Evolutionary conservation across 371 early-diverging fungal species (phyloP), one percentile per base, ranked within the genome.

Genomic region (Syncephalastrum contaminatum): DNA sequence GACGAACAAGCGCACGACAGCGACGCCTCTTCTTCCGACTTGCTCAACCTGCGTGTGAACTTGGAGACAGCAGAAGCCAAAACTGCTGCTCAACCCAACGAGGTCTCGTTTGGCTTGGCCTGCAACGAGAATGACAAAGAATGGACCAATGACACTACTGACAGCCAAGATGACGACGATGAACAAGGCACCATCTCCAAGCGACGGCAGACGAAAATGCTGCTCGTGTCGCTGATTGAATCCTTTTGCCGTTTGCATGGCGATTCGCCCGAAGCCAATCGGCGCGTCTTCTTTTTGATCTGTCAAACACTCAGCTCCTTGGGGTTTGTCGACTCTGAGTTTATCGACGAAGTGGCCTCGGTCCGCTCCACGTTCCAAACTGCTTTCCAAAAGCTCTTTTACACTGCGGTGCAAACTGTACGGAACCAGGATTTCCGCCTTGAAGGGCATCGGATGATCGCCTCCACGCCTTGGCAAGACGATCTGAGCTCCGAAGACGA

Each of bases 221-320:
- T 92, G 1, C 64, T 91, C 20, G 90, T 88, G 0, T 81, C 90
- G 12, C 66, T 91, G 19, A 76, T 90, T 1, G 90, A 92, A 53
- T 91, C 91, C 62, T 95, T 93, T 74, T 92, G 93, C 66, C 71
- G 84, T 44, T 66, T 91, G 15, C 92, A 94, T 68, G 92, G 92
- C 56, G 88, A 91, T 57, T 81, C 84, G 20, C 92, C 92, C 1
- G 86, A 91, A 59, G 80, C 85, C 48, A 94, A 91, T 64, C 86
- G 86, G 42, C 76, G 83, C 54, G 77, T 94, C n/a, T 95, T 95
- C 56, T 90, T 88, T 56, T 73, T 89, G 24, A 83, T 90, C 42
- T 84, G 84, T 66, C 82, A 82, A 60, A 84, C 82, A 0, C 64
- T 86, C 18, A 75, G 75, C 27, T 77, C 80, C 25, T 76, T 87